Conservation (phyloP, 2,329 filamentous ascomycete species). For the Aspergillus sp. region DNA sequence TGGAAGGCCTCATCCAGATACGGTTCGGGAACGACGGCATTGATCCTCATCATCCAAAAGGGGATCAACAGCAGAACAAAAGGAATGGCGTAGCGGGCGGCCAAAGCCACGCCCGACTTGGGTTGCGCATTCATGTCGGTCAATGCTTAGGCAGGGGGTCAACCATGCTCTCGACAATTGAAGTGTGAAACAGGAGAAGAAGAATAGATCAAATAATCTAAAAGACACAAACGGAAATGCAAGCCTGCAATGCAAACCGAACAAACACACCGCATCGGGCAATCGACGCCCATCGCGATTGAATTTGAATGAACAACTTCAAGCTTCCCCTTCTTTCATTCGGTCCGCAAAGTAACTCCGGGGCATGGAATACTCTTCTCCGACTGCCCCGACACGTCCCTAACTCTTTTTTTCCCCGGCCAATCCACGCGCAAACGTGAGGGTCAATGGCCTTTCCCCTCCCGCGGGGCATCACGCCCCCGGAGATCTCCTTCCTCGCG, state of each 20-base stretch:
- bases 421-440: constrained; percentile 4
- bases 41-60: constrained; percentile 50
- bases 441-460: constrained; percentile 62
- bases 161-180: too few relatives aligned
- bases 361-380: constrained; percentile 11
- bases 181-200: constrained; percentile 6
- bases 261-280: constrained; percentile 31
- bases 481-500: constrained; percentile 90
- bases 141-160: too few relatives aligned
- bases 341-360: neutral
- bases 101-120: constrained; percentile 36
- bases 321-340: neutral
- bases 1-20: constrained; percentile 64
- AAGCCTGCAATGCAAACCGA: constrained; percentile 32
- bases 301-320: neutral
- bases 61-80: constrained; percentile 39
- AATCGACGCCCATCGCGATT: constrained; percentile 5
- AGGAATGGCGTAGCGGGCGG: constrained; percentile 40
- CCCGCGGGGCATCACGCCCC: constrained; percentile 70
- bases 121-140: constrained; percentile 34
- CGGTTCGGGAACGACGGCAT: constrained; percentile 55
- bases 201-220: neutral
- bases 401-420: neutral
- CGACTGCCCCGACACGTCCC: neutral
- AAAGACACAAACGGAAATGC: neutral